phyloP scores from a whole-genome alignment of 108 stramenopile genomes.

The Nannochloropsis oceanica region DNA sequence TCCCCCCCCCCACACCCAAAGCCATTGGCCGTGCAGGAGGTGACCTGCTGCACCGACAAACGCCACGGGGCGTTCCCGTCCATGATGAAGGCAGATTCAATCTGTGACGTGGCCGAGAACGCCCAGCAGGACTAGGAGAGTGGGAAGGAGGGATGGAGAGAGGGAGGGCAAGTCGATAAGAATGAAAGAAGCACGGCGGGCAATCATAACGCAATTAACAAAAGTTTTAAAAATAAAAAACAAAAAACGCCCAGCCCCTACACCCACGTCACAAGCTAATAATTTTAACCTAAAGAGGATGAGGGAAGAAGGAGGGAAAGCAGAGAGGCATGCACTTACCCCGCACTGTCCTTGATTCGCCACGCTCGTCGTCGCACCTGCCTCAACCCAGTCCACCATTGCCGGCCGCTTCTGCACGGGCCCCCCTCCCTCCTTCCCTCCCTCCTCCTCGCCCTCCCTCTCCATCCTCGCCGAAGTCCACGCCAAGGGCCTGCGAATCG shows the following conservation, averaged over 20 bases:
- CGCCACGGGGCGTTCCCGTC: not conserved
- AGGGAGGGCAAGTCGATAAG: not conserved
- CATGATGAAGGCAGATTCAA: not conserved
- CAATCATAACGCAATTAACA: no score
- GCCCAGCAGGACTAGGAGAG: not conserved
- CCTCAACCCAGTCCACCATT: not conserved
- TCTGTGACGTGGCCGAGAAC: not conserved
- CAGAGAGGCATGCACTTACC: not conserved
- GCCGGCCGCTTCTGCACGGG: not conserved
- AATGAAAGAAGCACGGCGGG: not conserved
- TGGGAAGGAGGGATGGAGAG: not conserved
- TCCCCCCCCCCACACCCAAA: not conserved
- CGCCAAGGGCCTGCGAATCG: not conserved
- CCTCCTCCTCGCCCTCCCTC: not conserved
- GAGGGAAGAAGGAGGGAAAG: not conserved
- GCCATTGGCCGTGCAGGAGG: not conserved
- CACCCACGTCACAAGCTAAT: no score
- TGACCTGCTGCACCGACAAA: not conserved
- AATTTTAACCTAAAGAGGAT: not conserved
- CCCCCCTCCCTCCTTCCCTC: not conserved
- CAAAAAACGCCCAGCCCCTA: no score
- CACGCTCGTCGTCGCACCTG: not conserved
- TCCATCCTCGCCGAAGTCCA: not conserved
- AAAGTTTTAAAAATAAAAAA: no score
- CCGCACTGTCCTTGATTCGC: not conserved